Percentiles rank a stretch among this genome's conserved stretches.
Evolutionary conservation across 345 rosid species (phyloP).

Genomic region (Erysimum cheiranthoides): DNA sequence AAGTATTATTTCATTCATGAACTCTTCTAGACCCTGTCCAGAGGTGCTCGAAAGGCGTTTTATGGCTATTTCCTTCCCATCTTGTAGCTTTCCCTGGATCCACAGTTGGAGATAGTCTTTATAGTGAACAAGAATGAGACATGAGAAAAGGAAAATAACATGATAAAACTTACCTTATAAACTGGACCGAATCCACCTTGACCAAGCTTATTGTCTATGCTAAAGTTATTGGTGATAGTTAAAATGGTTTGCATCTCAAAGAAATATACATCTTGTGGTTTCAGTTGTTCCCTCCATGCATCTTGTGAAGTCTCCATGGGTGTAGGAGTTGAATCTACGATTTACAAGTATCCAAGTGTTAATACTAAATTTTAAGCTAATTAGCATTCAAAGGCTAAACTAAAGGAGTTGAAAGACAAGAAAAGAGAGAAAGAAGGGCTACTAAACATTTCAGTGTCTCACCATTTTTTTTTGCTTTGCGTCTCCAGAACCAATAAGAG

Average conservation of each 20-base stretch:
- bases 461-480: slow-evolving; percentile 30
- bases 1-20: slow-evolving; percentile 46
- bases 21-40: slow-evolving; percentile 46
- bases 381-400: neutral
- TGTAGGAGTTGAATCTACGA: slow-evolving; percentile 26
- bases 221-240: slow-evolving; percentile 43
- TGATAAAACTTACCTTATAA: slow-evolving; percentile 32
- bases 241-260: slow-evolving; percentile 43
- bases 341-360: slow-evolving; percentile 17
- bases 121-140: neutral
- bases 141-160: neutral
- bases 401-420: neutral
- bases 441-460: slow-evolving; percentile 27
- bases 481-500: slow-evolving; percentile 36
- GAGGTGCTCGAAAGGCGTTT: slow-evolving; percentile 45
- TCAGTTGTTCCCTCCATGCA: slow-evolving; percentile 38
- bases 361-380: slow-evolving; percentile 13
- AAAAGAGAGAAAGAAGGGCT: neutral
- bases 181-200: slow-evolving; percentile 50
- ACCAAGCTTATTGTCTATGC: slow-evolving; percentile 44
- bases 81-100: slow-evolving; percentile 41
- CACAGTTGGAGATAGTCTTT: slow-evolving; percentile 17
- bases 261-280: slow-evolving; percentile 40
- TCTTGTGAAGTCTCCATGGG: slow-evolving; percentile 21
- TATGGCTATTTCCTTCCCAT: slow-evolving; percentile 46